Evolutionary conservation across 2,329 filamentous ascomycete species (phyloP).

Genomic region (Aspergillus novoparasiticus): DNA sequence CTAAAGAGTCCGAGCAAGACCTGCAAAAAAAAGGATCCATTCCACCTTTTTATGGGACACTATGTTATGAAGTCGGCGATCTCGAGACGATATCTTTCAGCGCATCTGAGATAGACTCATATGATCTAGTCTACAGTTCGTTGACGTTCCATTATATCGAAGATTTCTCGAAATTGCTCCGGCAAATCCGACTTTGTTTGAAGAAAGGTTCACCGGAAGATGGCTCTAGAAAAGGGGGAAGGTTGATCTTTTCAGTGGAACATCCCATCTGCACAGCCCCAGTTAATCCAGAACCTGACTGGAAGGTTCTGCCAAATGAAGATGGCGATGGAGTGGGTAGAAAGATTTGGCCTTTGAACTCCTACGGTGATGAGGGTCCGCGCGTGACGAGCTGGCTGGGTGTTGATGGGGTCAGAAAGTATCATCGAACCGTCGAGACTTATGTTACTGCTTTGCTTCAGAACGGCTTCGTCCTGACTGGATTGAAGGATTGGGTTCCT

Average conservation of each 20-base stretch:
- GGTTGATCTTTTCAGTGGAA: slow-evolving; percentile 46
- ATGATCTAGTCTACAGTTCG: slow-evolving; percentile 47
- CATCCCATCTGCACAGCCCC: slow-evolving; percentile 37
- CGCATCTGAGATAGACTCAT: slow-evolving; percentile 18
- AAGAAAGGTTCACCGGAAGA: neutral
- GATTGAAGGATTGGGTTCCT: slow-evolving; percentile 44
- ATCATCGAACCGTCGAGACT: slow-evolving; percentile 50
- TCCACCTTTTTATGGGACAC: neutral
- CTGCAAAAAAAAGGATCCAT: neutral
- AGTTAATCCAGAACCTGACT: slow-evolving; percentile 46
- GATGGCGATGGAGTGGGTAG: slow-evolving; percentile 34
- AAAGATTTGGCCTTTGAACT: slow-evolving; percentile 47
- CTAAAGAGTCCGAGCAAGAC: slow-evolving; percentile 22
- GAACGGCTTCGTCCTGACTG: slow-evolving; percentile 42
- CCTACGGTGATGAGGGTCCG: slow-evolving; percentile 47
- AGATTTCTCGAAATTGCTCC: slow-evolving; percentile 35
- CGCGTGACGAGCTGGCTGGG: slow-evolving; percentile 48
- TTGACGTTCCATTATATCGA: slow-evolving; percentile 47
- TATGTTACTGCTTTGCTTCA: slow-evolving; percentile 44
- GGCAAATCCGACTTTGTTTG: neutral
- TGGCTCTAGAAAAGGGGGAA: neutral
- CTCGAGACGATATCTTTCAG: neutral
- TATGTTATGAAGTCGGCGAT: slow-evolving; percentile 3
- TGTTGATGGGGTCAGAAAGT: slow-evolving; percentile 45
- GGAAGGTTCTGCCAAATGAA: slow-evolving; percentile 11